Evolutionary conservation across 2,329 filamentous ascomycete genomes (phyloP).

Genomic region (Epichloe amarillans): DNA sequence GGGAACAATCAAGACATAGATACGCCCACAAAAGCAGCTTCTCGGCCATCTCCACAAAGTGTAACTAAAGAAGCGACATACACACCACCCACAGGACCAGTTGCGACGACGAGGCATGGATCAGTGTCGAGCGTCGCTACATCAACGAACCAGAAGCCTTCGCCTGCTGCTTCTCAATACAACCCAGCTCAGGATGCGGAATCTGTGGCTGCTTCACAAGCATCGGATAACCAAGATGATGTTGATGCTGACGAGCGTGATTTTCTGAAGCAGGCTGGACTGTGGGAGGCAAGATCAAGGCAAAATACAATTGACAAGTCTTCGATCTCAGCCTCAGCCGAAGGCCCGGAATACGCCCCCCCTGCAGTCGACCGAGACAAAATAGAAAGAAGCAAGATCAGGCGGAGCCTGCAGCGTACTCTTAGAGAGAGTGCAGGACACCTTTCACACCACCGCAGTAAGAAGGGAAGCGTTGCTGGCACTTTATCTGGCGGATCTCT

Average conservation of each 20-base stretch:
- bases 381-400: constrained; percentile 53
- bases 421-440: constrained; percentile 65
- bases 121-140: constrained; percentile 20
- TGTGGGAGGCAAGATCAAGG: constrained; percentile 33
- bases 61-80: constrained; percentile 11
- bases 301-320: constrained; percentile 20
- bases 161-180: constrained; percentile 11
- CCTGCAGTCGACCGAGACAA: constrained; percentile 33
- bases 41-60: constrained; percentile 18
- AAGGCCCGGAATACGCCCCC: constrained; percentile 19
- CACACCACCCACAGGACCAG: constrained; percentile 8
- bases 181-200: constrained; percentile 11
- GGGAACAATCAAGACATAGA: constrained; percentile 11
- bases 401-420: constrained; percentile 79
- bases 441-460: constrained; percentile 55
- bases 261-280: constrained; percentile 52
- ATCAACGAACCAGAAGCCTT: constrained; percentile 14
- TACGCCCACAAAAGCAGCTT: constrained; percentile 16
- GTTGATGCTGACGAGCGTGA: constrained; percentile 56
- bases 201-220: constrained; percentile 7
- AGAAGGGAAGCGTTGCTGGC: constrained; percentile 54
- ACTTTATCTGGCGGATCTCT: constrained; percentile 11
- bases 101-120: constrained; percentile 14
- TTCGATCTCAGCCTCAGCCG: constrained; percentile 23
- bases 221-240: constrained; percentile 24